A percentile compares a stretch with the other conserved stretches of the same genome.
phyloP scores from a whole-genome alignment of 2,329 filamentous ascomycete species.

The Fusarium marasasianum region DNA sequence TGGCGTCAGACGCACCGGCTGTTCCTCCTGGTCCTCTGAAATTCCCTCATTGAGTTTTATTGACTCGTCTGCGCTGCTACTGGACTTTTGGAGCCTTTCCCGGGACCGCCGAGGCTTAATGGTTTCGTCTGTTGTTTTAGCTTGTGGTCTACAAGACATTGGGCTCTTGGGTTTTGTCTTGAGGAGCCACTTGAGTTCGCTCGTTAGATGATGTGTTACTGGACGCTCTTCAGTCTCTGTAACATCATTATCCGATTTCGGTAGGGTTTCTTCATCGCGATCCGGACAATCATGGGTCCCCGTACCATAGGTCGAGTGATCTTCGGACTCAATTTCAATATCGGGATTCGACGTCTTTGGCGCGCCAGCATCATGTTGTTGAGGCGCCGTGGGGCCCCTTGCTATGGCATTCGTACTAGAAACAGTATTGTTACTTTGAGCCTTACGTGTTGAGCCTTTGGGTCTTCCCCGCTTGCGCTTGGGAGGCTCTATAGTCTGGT shows the following conservation, averaged over 20 bases:
- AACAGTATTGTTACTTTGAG: neutral
- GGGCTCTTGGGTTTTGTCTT: constrained; percentile 13
- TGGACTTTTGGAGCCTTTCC: neutral
- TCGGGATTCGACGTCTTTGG: constrained; percentile 4
- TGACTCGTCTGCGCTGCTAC: neutral
- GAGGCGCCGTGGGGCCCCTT: neutral
- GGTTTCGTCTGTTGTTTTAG: neutral
- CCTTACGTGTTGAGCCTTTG: constrained; percentile 8
- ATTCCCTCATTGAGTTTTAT: neutral
- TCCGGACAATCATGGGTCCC: neutral
- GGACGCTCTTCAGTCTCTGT: neutral
- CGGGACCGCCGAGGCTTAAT: neutral
- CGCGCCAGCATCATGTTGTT: constrained; percentile 7
- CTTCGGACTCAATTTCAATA: neutral
- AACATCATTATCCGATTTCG: neutral
- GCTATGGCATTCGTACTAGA: neutral
- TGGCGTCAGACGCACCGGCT: neutral
- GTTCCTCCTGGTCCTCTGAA: neutral
- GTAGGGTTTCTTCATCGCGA: neutral
- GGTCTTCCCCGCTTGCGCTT: constrained; percentile 38
- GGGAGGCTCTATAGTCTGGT: neutral
- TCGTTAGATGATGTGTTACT: neutral
- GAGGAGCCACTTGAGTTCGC: constrained; percentile 30
- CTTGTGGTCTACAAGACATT: neutral
- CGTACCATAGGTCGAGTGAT: neutral